Base-by-base conservation (phyloP, 345 rosid species). In the Syzygium grande region DNA sequence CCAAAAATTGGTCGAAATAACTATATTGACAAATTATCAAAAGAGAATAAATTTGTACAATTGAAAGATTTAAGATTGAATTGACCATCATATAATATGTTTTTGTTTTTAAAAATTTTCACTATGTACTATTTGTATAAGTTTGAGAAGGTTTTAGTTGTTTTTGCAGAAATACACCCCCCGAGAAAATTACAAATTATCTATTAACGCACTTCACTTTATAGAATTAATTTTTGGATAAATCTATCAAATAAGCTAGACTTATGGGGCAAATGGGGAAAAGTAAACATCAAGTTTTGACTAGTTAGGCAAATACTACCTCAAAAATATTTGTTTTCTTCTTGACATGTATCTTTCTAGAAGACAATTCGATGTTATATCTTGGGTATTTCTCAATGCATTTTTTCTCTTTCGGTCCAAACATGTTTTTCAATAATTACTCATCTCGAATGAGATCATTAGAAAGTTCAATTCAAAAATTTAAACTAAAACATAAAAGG, bases 11-110 rank as follows among this genome's bases (percentile, higher is more conserved):
- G 9, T 7, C 0, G 12, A 0, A 27, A 59, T 0, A 7, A 59
- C n/a, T 59, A 59, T 1, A 27, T 59, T 59, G 13, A 59, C 17
- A 59, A 59, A 25, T 12, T 0, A 2, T 59, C 2, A 27, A 0
- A 59, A 59, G n/a, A 27, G 16, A 27, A 0, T 11, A 59, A 59
- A 59, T 59, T 27, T 25, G 30, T n/a, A 27, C 6, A 59, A 59
- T 59, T 27, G 2, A 59, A 59, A 59, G 25, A 59, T 27, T 2
- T 58, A 23, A 6, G 7, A 59, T 1, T 11, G 5, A 25, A 27
- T 11, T 59, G 15, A 27, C 7, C 1, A 11, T 59, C 0, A 1
- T 59, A 1, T 0, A 59, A 27, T 59, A 27, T 56, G n/a, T 58
- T 58, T 13, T 23, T 22, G 25, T 22, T 58, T 10, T 56, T 58